Conservation (phyloP, 257 asterid genomes). For the Verbena officinalis region DNA sequence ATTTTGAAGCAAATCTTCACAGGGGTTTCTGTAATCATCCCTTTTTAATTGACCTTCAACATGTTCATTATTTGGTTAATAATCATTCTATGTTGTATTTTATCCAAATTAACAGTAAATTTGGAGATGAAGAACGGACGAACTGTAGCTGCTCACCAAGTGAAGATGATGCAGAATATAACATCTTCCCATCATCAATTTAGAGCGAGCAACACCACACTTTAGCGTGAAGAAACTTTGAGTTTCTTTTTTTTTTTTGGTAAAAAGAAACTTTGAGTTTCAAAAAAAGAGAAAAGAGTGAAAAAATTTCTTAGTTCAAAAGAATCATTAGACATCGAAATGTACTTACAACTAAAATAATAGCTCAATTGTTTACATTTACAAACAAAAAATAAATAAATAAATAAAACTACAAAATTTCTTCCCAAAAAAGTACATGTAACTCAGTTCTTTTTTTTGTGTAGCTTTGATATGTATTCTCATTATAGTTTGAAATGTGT, state of each 20-base stretch:
- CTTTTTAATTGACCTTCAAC: too few species aligned
- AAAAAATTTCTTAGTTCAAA: not conserved
- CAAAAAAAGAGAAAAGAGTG: too few species aligned
- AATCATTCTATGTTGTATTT: not conserved
- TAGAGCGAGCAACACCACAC: constrained; percentile 24
- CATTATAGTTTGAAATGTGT: too few species aligned
- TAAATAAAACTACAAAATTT: constrained; percentile 20
- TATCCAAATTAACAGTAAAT: constrained; percentile 37
- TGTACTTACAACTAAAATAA: constrained; percentile 35
- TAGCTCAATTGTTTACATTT: constrained; percentile 37
- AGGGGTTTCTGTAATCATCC: too few species aligned
- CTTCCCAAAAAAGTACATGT: constrained; percentile 31
- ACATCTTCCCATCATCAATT: constrained; percentile 28
- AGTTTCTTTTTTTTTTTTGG: constrained; percentile 4
- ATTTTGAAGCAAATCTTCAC: too few species aligned
- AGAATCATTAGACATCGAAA: constrained; percentile 12
- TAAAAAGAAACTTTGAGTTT: constrained; percentile 7
- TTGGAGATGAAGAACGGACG: constrained; percentile 43
- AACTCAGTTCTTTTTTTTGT: constrained; percentile 11
- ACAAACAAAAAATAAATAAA: too few species aligned
- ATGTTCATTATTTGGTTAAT: not conserved
- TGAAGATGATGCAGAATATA: constrained; percentile 31
- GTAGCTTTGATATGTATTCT: too few species aligned
- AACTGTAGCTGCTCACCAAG: constrained; percentile 26
- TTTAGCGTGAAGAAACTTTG: not conserved